phyloP scores from a whole-genome alignment of 495 filamentous ascomycete species.

The Bryoglossum gracile region DNA sequence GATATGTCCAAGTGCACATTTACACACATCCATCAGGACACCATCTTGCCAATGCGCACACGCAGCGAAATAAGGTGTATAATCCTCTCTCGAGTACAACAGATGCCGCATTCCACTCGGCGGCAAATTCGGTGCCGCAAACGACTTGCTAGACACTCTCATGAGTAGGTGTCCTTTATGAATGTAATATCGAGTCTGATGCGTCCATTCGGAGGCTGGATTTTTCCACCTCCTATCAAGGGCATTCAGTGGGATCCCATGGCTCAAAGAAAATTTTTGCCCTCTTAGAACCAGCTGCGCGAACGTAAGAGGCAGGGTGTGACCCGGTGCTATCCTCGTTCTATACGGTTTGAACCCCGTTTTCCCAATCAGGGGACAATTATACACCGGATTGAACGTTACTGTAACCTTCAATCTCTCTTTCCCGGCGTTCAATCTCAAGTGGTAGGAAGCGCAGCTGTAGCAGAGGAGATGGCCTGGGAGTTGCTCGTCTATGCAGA shows the following conservation, averaged over 20 bases:
- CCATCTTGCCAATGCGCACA: constrained; percentile 56
- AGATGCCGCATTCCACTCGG: constrained; percentile 40
- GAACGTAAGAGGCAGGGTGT: constrained; percentile 45
- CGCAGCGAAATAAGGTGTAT: constrained; percentile 50
- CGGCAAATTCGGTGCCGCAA: constrained; percentile 38
- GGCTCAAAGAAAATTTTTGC: constrained; percentile 30
- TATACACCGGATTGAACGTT: constrained; percentile 44
- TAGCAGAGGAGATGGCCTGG: constrained; percentile 51
- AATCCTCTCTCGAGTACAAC: constrained; percentile 50
- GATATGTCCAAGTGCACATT: constrained; percentile 52
- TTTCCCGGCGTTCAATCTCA: constrained; percentile 38
- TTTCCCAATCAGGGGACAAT: constrained; percentile 36
- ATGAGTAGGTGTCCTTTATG: constrained; percentile 46
- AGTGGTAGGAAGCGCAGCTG: constrained; percentile 46
- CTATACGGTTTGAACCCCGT: constrained; percentile 36
- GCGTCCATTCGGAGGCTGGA: constrained; percentile 37
- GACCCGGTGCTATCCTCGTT: constrained; percentile 42
- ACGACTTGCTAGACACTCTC: constrained; percentile 40
- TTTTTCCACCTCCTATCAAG: constrained; percentile 45
- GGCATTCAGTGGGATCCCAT: constrained; percentile 37
- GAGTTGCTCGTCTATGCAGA: constrained; percentile 35
- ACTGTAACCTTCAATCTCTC: constrained; percentile 42
- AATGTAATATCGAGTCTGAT: constrained; percentile 42
- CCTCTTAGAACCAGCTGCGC: constrained; percentile 45
- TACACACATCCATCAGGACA: constrained; percentile 48